Conservation (phyloP, 305 asterid genomes). For the Plantago lanceolata region DNA sequence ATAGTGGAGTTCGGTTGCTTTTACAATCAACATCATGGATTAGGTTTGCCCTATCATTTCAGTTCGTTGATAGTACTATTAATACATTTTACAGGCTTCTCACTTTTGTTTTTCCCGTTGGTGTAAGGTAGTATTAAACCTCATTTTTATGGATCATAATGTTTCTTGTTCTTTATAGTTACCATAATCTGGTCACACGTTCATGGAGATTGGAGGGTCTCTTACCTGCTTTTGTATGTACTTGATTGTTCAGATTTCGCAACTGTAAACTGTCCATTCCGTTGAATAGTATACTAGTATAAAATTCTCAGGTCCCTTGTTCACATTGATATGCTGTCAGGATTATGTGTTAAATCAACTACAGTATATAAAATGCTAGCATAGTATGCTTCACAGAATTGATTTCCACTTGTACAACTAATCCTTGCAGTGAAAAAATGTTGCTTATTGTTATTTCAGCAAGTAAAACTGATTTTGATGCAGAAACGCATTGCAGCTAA, state of each 20-base stretch:
- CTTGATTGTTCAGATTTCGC: constrained; percentile 4
- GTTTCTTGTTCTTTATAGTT: neutral
- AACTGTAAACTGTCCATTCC: too few relatives aligned
- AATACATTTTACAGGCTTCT: constrained; percentile 1
- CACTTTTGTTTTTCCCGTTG: neutral
- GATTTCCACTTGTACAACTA: too few relatives aligned
- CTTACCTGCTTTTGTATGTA: neutral
- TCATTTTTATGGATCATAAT: constrained; percentile 10
- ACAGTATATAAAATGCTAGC: too few relatives aligned
- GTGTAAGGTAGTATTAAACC: constrained; percentile 10
- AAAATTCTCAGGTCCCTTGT: neutral
- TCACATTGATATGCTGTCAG: neutral
- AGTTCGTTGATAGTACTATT: constrained; percentile 1
- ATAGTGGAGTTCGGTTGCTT: constrained; percentile 26
- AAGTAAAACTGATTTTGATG: neutral
- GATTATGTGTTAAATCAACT: neutral
- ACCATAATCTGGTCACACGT: too few relatives aligned
- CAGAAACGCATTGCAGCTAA: too few relatives aligned
- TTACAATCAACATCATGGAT: constrained; percentile 11
- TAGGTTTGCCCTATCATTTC: constrained; percentile 23
- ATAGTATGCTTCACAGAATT: too few relatives aligned
- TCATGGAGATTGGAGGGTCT: neutral
- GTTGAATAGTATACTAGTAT: too few relatives aligned
- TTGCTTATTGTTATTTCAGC: neutral
- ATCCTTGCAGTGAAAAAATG: too few relatives aligned